Evolutionary conservation across 345 rosid genomes (phyloP).

Genomic region (Limnanthes douglasii): DNA sequence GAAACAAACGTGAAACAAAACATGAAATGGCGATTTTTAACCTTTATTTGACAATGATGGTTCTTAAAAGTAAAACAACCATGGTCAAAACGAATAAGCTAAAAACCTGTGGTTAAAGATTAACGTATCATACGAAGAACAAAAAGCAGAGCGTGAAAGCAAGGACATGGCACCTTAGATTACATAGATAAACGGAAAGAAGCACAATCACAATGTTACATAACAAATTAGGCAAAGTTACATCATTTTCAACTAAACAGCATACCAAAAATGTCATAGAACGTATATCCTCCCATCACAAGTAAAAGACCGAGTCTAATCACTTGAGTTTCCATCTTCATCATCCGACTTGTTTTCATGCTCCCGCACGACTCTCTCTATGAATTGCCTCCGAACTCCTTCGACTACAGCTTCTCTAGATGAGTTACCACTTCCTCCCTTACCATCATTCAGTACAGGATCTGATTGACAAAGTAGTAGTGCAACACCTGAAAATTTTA

Average conservation of each 20-base stretch:
- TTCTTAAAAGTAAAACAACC: too few species aligned
- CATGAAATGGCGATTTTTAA: too few species aligned
- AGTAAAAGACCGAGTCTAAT: slow-evolving; percentile 24
- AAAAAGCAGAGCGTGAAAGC: too few species aligned
- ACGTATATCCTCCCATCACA: slow-evolving; percentile 3
- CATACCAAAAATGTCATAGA: slow-evolving; percentile 7
- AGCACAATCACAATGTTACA: too few species aligned
- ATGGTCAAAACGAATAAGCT: too few species aligned
- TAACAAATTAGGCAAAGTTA: too few species aligned
- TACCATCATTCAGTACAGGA: slow-evolving; percentile 85
- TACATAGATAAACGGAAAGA: too few species aligned
- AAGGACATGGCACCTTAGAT: too few species aligned
- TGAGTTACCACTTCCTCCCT: slow-evolving; percentile 52
- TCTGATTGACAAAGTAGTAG: slow-evolving; percentile 86
- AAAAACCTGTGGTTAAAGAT: too few species aligned
- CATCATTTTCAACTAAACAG: not conserved
- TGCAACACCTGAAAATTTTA: slow-evolving; percentile 56
- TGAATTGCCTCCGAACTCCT: slow-evolving; percentile 64
- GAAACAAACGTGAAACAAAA: too few species aligned
- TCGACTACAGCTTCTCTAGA: slow-evolving; percentile 68
- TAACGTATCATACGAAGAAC: too few species aligned
- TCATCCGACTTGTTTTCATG: slow-evolving; percentile 54
- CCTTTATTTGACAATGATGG: too few species aligned
- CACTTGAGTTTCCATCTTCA: slow-evolving; percentile 65
- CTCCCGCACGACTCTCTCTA: slow-evolving; percentile 72